Base-by-base conservation (phyloP, 208 protist species). In the Vickermania spadyakhi region DNA sequence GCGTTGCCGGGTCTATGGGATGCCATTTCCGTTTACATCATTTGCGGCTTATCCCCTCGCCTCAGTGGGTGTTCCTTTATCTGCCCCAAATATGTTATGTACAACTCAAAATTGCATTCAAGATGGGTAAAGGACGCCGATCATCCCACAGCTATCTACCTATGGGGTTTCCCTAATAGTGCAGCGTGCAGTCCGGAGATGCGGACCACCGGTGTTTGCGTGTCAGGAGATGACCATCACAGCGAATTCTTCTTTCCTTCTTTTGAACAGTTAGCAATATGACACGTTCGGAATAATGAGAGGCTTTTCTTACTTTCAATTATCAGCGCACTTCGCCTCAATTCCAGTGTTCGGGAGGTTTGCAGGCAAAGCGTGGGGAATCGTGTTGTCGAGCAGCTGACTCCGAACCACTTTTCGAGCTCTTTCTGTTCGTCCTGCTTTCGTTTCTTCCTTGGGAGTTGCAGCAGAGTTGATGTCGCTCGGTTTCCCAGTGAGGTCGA, bases 61-160 rank as follows among this genome's bases (percentile, higher is more conserved):
- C 60, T 94, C 31, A 55, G 66, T 3, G 88, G 88, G 28, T 81
- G 76, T 56, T 92, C 84, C n/a, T 67, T 94, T 65, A 67, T 94
- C 22, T 84, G 84, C 51, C 79, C 88, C 25, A 58, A 69, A 49
- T 85, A 86, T 63, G 42, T 68, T 42, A 64, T 81, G 52, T 94
- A 80, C 59, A 79, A 52, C 23, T 71, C 80, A 41, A 41, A 42
- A 36, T 85, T 84, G 66, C 81, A 71, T 52, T 69, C 58, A 29
- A 78, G 79, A 2, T 94, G 84, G 84, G 66, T 82, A 28, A 79
- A 79, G 18, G 79, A 82, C 7, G 11, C 36, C 11, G 36, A 18
- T n/a, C n/a, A n/a, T n/a, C 72, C 75, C 50, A 87, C 91, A 51
- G 79, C 63, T 30, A 72, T 92, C 45, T 81, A 81, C 53, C 60